Percentiles rank a stretch among this genome's conserved stretches.
Evolutionary conservation across 208 protist species (phyloP).

Genomic region (Zelonia costaricensis): DNA sequence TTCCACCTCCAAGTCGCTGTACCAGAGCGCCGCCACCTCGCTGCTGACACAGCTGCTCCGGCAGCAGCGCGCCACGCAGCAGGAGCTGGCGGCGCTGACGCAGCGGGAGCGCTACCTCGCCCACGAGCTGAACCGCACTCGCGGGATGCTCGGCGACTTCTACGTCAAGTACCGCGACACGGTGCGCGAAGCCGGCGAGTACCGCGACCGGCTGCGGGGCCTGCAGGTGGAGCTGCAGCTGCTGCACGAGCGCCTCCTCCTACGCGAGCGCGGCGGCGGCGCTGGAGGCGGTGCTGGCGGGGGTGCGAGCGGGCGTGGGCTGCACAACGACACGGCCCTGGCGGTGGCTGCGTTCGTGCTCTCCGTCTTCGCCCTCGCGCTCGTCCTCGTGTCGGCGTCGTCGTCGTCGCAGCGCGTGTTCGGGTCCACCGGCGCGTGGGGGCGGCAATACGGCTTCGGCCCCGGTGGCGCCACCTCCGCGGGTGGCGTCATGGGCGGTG

Average conservation of each 20-base stretch:
- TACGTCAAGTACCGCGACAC: conserved; percentile 1
- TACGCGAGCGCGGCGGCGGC: background rate
- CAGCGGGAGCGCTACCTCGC: conserved; percentile 1
- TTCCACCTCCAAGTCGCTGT: background rate
- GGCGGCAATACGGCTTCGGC: background rate
- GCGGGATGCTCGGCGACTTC: conserved; percentile 1
- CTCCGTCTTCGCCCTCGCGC: background rate
- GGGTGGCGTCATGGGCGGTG: no score
- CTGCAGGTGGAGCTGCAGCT: background rate
- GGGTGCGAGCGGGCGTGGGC: background rate
- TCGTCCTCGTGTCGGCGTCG: background rate
- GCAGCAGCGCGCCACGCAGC: conserved; percentile 10
- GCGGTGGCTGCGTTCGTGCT: background rate
- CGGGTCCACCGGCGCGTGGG: background rate
- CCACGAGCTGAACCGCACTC: conserved; percentile 9
- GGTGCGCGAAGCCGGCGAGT: background rate
- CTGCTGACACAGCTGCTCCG: conserved; percentile 6
- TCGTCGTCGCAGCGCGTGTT: background rate
- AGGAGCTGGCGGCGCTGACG: conserved; percentile 3
- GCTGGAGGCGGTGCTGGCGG: background rate
- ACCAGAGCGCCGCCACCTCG: conserved; percentile 1
- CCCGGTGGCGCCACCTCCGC: conserved; percentile 1
- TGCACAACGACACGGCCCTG: background rate
- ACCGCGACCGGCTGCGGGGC: conserved; percentile 2
- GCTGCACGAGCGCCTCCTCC: conserved; percentile 8